These are phyloP conservation scores for Tilletiaria anomala DNA, from an alignment of 1,284 basidiomycete species.

Conservation along the genomic window DNA sequence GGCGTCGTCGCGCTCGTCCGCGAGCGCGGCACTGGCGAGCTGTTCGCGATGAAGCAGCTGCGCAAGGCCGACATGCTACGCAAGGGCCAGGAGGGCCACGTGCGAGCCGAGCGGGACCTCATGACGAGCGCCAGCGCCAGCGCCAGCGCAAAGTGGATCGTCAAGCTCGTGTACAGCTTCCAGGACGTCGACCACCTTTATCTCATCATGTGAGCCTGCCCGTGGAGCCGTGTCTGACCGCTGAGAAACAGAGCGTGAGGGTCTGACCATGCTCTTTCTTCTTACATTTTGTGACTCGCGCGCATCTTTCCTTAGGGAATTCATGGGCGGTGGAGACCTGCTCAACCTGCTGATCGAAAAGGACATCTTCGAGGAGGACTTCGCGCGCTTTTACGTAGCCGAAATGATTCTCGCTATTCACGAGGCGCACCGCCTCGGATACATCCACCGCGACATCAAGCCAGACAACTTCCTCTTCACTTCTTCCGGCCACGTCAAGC, in stretches of 20 bases:
- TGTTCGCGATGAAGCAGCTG: conserved; percentile 95
- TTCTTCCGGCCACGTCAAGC: conserved; percentile 76
- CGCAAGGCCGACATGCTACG: conserved; percentile 90
- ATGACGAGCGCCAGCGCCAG: conserved; percentile 52
- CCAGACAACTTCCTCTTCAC: conserved; percentile 93
- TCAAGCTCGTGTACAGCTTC: conserved; percentile 68
- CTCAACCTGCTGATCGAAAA: conserved; percentile 85
- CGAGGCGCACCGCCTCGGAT: conserved; percentile 81
- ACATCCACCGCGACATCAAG: conserved; percentile 95
- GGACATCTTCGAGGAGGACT: conserved; percentile 83
- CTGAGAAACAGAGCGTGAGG: no score
- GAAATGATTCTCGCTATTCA: conserved; percentile 97
- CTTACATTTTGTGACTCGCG: conserved; percentile 41
- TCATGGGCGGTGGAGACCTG: conserved; percentile 89
- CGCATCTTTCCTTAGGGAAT: conserved; percentile 63
- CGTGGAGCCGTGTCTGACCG: no score
- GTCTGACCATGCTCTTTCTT: background rate
- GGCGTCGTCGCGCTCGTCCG: conserved; percentile 85
- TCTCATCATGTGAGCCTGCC: conserved; percentile 57
- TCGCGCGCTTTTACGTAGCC: conserved; percentile 85
- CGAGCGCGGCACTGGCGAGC: conserved; percentile 60
- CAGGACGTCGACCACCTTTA: conserved; percentile 63
- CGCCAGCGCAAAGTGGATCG: conserved; percentile 55
- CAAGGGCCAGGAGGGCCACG: conserved; percentile 94
- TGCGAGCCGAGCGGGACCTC: conserved; percentile 75